These are phyloP conservation scores for Exophiala oligosperma DNA, from an alignment of 2,329 filamentous ascomycete genomes.

Conservation along the genomic window DNA sequence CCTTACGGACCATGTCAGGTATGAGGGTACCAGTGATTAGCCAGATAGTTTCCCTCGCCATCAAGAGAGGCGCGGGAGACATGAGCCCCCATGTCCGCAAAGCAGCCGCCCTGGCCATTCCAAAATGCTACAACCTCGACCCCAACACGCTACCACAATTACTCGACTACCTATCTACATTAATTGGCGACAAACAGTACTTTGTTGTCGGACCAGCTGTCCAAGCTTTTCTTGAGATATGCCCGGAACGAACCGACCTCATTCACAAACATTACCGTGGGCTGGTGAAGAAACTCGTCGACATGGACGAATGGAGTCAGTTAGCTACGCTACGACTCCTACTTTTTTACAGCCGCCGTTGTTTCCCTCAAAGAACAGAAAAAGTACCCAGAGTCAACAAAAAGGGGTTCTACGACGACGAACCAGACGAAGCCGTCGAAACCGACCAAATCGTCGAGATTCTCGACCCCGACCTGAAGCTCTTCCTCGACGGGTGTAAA, in stretches of 20 bases:
- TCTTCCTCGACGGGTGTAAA: slow-evolving; percentile 76
- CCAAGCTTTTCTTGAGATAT: slow-evolving; percentile 83
- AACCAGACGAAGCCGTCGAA: slow-evolving; percentile 47
- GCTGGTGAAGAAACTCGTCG: slow-evolving; percentile 84
- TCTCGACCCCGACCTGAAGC: slow-evolving; percentile 77
- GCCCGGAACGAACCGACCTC: slow-evolving; percentile 81
- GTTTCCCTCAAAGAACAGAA: slow-evolving; percentile 72
- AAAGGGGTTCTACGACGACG: slow-evolving; percentile 81
- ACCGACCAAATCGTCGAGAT: slow-evolving; percentile 57
- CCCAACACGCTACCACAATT: slow-evolving; percentile 82
- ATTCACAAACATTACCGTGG: slow-evolving; percentile 87
- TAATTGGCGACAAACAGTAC: slow-evolving; percentile 90
- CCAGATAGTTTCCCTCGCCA: slow-evolving; percentile 92
- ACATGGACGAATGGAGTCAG: slow-evolving; percentile 99
- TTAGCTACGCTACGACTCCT: slow-evolving; percentile 78
- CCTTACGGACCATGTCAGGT: slow-evolving; percentile 93
- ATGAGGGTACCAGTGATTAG: slow-evolving; percentile 97
- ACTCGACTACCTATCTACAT: slow-evolving; percentile 72
- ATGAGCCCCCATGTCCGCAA: slow-evolving; percentile 95
- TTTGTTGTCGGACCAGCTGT: slow-evolving; percentile 95
- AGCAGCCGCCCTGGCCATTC: slow-evolving; percentile 87
- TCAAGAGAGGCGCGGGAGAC: slow-evolving; percentile 89
- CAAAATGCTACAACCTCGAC: slow-evolving; percentile 92
- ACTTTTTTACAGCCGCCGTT: slow-evolving; percentile 79
- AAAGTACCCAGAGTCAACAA: slow-evolving; percentile 58